Base-by-base conservation (phyloP, 2,329 filamentous ascomycete genomes). In the Falciphora oryzae region DNA sequence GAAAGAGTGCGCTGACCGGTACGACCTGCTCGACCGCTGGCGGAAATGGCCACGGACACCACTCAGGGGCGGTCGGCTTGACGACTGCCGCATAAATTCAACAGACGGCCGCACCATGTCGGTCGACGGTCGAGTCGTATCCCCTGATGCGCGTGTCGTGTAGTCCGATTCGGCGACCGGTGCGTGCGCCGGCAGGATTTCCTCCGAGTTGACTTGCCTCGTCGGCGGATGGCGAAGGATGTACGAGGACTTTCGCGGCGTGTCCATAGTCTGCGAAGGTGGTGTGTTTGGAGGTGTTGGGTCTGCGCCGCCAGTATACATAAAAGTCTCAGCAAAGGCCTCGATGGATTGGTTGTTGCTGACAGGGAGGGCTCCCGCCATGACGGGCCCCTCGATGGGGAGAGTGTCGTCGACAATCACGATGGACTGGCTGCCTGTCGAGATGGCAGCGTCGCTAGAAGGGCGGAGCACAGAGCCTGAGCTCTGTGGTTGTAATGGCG, bases 361-460 rank as follows among this genome's bases (percentile, higher is more conserved):
- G 4, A 74, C 75, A 2, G 75, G 73, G 10, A 83, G 71, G 44
- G 79, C 79, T 11, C 80, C 83, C 11, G 82, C 79, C 82, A 87
- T 84, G 13, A 78, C 69, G 0, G 81, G 76, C n/a, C 81, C 74
- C 11, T 85, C 77, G 6, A 78, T 77, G 0, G 81, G 77, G 22
- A 82, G 69, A 0, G 88, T 89, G 38, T 86, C 86, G 65, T 96
- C 91, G 50, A 96, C 87, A 71, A 97, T 96, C 64, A 97, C 83
- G 68, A 97, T 96, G 0, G 92, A 96, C 72, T 93, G 89, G 79
- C 92, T 96, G n/a, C 92, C 91, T 14, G 83, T 82, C 0, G 92
- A 95, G 59, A 94, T 85, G 7, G 76, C 84, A 69, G 80, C 79
- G 66, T 86, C 83, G 67, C 83, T 86, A 16, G 74, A 69, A 1